Evolutionary conservation across 2,329 filamentous ascomycete species (phyloP), one percentile per base, ranked within the genome.

Genomic region (Nigrospora oryzae): DNA sequence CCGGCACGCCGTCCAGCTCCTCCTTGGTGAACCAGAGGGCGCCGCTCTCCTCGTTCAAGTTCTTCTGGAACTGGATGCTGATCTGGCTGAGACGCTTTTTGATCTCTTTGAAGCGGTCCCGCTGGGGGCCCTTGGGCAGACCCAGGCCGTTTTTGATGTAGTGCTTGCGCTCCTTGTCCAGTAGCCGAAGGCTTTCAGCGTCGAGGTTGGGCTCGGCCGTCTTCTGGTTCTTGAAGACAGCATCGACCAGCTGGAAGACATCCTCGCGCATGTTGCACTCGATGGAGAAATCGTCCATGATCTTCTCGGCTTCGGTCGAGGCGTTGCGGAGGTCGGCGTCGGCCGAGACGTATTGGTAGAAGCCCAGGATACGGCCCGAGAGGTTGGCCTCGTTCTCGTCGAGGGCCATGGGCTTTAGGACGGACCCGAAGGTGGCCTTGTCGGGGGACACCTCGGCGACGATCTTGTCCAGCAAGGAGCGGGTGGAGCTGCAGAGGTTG

Each of bases 21-120:
- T 85, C 74, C 3, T 66, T 72, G 1, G 83, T 85, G 56, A 91
- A 84, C 86, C 86, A 93, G 43, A 90, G 67, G 2, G 82, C 84
- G n/a, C 83, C 84, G 54, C 83, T 83, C 67, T 93, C 87, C 63
- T 91, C 86, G 57, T 90, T 90, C 47, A 91, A 69, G 55, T 84
- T 86, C 70, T 89, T 89, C 59, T 85, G 79, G 64, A 88, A 88
- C 46, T 81, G 73, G 48, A 90, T 89, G 57, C 77, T 74, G 53
- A 91, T 76, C 61, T 84, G 77, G 52, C 81, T 86, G 45, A 93
- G 69, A 12, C 85, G 71, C 73, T 88, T 87, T 75, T 89, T 87
- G 66, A 91, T 89, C 63, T 84, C 84, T 71, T 89, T 91, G 75
- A 91, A 91, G 38, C 86, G 78, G 54, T 89, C 86, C 49, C 86